Percentiles rank a stretch among this genome's conserved stretches.
These are phyloP conservation scores for Tylopilus plumbeoviolaceoides DNA, from an alignment of 768 basidiomycete genomes.

Conservation along the genomic window DNA sequence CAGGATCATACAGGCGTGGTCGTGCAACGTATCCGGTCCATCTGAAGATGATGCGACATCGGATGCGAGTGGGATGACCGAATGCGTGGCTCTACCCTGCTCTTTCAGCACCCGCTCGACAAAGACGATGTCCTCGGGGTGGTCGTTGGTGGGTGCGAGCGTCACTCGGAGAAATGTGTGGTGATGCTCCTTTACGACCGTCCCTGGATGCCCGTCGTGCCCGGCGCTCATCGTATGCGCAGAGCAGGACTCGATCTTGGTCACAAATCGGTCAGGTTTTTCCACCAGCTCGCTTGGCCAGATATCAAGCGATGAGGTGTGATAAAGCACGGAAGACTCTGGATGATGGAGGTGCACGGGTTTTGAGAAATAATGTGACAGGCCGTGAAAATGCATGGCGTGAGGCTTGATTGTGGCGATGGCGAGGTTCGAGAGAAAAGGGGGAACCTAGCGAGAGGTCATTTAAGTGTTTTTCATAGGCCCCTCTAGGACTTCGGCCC, in stretches of 20 bases:
- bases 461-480: background rate
- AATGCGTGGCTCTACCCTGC: background rate
- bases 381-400: background rate
- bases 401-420: too few species aligned
- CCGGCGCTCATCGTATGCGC: conserved; percentile 4
- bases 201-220: background rate
- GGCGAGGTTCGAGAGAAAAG: background rate
- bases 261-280: conserved; percentile 7
- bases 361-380: conserved; percentile 9
- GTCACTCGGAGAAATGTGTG: conserved; percentile 10
- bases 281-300: conserved; percentile 5
- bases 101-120: conserved; percentile 8
- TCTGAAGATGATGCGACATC: background rate
- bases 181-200: conserved; percentile 4
- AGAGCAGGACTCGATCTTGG: conserved; percentile 4
- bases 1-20: conserved; percentile 13
- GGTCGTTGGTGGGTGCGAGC: conserved; percentile 1
- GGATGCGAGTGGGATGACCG: conserved; percentile 4
- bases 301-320: conserved; percentile 6
- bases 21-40: conserved; percentile 1
- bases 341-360: conserved; percentile 3
- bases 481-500: background rate
- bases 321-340: conserved; percentile 3
- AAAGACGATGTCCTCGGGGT: conserved; percentile 5
- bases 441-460: background rate